A percentile compares a stretch with the other conserved stretches of the same genome.
These are phyloP conservation scores for Aspergillus wentii DNA, from an alignment of 495 filamentous ascomycete genomes.

Conservation along the genomic window DNA sequence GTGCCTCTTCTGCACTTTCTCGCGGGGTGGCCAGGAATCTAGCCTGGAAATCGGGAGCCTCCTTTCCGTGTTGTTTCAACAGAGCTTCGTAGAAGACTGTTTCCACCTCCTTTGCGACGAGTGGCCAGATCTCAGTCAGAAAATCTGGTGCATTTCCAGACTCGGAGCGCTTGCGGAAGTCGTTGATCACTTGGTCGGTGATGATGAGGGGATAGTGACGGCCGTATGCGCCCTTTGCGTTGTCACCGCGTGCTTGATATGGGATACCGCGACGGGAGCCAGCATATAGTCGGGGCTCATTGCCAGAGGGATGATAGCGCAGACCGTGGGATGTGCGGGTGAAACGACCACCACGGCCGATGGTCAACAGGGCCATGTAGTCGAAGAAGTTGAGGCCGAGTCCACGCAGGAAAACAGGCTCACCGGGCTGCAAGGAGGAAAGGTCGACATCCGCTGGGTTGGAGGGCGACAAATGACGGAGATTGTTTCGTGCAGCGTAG, in stretches of 20 bases:
- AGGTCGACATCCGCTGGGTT: conserved; percentile 5
- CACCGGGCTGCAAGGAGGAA: conserved; percentile 1
- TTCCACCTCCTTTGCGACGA: conserved; percentile 15
- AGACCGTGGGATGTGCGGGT: not conserved
- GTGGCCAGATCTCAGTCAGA: conserved; percentile 12
- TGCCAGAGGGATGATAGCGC: conserved; percentile 11
- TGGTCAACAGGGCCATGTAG: conserved; percentile 4
- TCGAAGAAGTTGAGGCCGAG: conserved; percentile 6
- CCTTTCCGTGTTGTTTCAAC: conserved; percentile 5
- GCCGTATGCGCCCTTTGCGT: conserved; percentile 10
- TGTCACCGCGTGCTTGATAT: conserved; percentile 17
- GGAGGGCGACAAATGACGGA: conserved; percentile 1
- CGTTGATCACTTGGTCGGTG: conserved; percentile 10
- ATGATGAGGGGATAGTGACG: conserved; percentile 12
- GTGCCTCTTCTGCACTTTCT: conserved; percentile 5
- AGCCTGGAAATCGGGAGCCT: conserved; percentile 3
- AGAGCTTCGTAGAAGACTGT: conserved; percentile 13
- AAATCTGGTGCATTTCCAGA: conserved; percentile 10
- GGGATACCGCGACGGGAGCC: conserved; percentile 17
- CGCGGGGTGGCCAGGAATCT: conserved; percentile 7
- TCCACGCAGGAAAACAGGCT: conserved; percentile 3
- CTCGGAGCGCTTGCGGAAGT: conserved; percentile 10
- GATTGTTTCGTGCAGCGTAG: not conserved
- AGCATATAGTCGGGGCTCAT: conserved; percentile 13
- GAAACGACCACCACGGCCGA: conserved; percentile 3